Percentiles rank a stretch among this genome's conserved stretches.
These are phyloP conservation scores for Solanum infundibuliforme DNA, from an alignment of 257 asterid genomes.

Conservation along the genomic window DNA sequence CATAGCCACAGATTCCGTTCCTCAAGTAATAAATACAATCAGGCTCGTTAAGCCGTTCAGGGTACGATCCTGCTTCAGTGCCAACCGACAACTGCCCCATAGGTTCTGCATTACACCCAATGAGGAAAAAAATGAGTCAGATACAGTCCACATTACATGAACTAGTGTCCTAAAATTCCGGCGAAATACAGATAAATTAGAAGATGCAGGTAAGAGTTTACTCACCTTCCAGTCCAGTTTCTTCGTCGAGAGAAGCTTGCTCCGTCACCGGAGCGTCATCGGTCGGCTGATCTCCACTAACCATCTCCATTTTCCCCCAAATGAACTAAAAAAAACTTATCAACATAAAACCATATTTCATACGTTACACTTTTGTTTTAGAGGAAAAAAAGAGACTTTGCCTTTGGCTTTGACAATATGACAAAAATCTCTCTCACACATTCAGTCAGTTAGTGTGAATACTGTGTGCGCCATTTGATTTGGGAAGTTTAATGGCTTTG, in stretches of 20 bases:
- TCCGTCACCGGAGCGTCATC: background rate
- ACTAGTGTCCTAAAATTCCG: background rate
- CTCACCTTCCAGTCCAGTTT: background rate
- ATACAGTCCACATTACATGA: constrained; percentile 6
- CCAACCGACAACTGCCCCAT: constrained; percentile 20
- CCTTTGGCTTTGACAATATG: background rate
- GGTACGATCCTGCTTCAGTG: constrained; percentile 10
- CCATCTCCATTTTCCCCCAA: background rate
- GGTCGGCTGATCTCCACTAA: background rate
- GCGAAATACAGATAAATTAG: background rate
- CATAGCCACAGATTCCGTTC: constrained; percentile 22
- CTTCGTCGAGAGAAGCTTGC: background rate
- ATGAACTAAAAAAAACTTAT: background rate
- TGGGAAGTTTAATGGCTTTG: background rate
- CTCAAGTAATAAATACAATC: constrained; percentile 21
- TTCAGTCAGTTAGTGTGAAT: background rate
- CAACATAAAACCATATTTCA: background rate
- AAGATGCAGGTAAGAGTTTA: background rate
- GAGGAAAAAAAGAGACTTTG: background rate
- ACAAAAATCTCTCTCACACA: background rate
- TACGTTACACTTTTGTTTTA: background rate
- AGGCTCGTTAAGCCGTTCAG: constrained; percentile 13
- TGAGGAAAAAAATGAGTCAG: background rate
- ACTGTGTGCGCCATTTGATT: background rate
- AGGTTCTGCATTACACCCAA: constrained; percentile 16